Percentiles rank a stretch among this genome's conserved stretches.
These are phyloP conservation scores for sunflower (Helianthus annuus) DNA, from an alignment of 129 eudicot genomes.

Conservation along the genomic window HanXRQr2.0-SUNRISE NC_035433.2:128464749-128465248, in stretches of 20 bases:
- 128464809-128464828: background rate
- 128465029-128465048: slow-evolving; percentile 24
- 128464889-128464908: slow-evolving; percentile 17
- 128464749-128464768: background rate
- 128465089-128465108: slow-evolving; percentile 29
- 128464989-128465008: slow-evolving; percentile 58
- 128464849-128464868: slow-evolving; percentile 24
- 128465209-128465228: slow-evolving; percentile 84
- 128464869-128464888: slow-evolving; percentile 2
- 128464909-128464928: slow-evolving; percentile 17
- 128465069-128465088: background rate
- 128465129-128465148: slow-evolving; percentile 45
- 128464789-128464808: slow-evolving; percentile 8
- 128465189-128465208: slow-evolving; percentile 74
- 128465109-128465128: slow-evolving; percentile 70
- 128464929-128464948: slow-evolving; percentile 50
- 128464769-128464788: background rate
- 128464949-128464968: slow-evolving; percentile 89
- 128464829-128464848: slow-evolving; percentile 12
- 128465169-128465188: slow-evolving; percentile 77
- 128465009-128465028: slow-evolving; percentile 18
- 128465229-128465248: slow-evolving; percentile 84
- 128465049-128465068: slow-evolving; percentile 13
- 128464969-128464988: slow-evolving; percentile 90
- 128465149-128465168: slow-evolving; percentile 55